Evolutionary conservation across 345 rosid genomes (phyloP).

Genomic region (Dimocarpus longan): DNA sequence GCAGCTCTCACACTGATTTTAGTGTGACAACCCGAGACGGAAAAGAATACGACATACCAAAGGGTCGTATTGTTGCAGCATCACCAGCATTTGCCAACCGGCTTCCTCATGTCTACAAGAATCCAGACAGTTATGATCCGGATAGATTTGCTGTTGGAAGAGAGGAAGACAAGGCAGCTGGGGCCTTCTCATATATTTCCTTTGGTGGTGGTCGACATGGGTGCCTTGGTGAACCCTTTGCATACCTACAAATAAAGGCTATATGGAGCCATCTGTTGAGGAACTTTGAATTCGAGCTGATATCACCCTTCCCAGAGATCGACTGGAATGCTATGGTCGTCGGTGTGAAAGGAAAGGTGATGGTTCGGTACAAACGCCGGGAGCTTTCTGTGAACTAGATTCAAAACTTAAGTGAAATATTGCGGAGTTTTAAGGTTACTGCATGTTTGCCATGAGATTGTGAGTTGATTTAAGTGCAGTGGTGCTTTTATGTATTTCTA

Average conservation of each 20-base stretch:
- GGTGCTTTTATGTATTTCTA: constrained; percentile 7
- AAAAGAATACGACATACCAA: constrained; percentile 81
- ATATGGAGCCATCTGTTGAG: constrained; percentile 96
- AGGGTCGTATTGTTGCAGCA: constrained; percentile 92
- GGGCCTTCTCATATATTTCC: constrained; percentile 85
- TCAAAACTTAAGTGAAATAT: not conserved
- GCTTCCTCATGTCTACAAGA: constrained; percentile 73
- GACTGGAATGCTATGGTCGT: constrained; percentile 99
- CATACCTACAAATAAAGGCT: constrained; percentile 97
- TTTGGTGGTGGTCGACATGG: constrained; percentile 99
- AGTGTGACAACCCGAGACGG: constrained; percentile 79
- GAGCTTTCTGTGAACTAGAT: constrained; percentile 38
- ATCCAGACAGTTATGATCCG: constrained; percentile 85
- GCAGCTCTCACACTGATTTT: constrained; percentile 85
- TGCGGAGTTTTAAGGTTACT: constrained; percentile 8
- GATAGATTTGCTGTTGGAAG: constrained; percentile 81
- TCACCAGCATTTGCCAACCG: constrained; percentile 98
- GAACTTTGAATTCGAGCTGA: constrained; percentile 85
- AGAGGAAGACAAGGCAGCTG: constrained; percentile 92
- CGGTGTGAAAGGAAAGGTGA: constrained; percentile 92
- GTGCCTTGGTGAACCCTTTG: constrained; percentile 97
- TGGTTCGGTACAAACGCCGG: constrained; percentile 84
- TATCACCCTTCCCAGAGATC: constrained; percentile 93
- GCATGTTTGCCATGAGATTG: not conserved
- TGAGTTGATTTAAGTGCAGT: not conserved